Conservation (phyloP, 2,329 filamentous ascomycete genomes). For the Talaromyces islandicus region DNA sequence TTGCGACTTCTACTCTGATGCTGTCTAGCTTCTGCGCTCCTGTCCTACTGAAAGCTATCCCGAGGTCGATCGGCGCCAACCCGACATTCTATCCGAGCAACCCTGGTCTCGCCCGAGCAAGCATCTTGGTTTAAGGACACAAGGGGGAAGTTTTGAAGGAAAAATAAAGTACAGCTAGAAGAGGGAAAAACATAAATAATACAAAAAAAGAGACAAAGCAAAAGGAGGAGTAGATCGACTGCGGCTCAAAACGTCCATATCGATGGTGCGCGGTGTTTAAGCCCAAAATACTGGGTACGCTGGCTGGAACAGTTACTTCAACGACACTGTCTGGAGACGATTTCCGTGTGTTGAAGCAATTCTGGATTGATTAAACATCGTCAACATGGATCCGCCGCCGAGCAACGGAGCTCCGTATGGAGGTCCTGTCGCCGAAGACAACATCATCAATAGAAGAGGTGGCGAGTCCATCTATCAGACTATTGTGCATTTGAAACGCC, state of each 20-base stretch:
- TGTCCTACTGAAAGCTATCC: background rate
- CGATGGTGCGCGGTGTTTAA: constrained; percentile 6
- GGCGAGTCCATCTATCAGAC: constrained; percentile 96
- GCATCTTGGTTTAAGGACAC: background rate
- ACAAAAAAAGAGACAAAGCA: background rate
- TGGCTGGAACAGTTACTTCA: constrained; percentile 13
- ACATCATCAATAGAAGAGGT: constrained; percentile 96
- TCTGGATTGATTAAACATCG: constrained; percentile 8
- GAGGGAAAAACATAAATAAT: background rate
- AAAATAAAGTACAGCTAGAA: background rate
- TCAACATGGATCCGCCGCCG: constrained; percentile 31
- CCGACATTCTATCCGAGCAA: background rate
- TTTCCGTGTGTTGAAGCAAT: background rate
- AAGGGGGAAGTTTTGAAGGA: background rate
- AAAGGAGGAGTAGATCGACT: background rate
- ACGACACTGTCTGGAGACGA: constrained; percentile 12
- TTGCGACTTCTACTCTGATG: background rate
- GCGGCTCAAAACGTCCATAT: background rate
- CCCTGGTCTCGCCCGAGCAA: background rate
- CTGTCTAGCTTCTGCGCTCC: background rate
- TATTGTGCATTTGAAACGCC: constrained; percentile 76
- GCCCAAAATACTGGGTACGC: constrained; percentile 6
- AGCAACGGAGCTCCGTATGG: constrained; percentile 38
- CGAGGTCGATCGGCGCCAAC: background rate
- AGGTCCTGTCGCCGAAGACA: constrained; percentile 63